Conservation (phyloP, 1,284 basidiomycete species). For the Laetiporus sulphureus region DNA sequence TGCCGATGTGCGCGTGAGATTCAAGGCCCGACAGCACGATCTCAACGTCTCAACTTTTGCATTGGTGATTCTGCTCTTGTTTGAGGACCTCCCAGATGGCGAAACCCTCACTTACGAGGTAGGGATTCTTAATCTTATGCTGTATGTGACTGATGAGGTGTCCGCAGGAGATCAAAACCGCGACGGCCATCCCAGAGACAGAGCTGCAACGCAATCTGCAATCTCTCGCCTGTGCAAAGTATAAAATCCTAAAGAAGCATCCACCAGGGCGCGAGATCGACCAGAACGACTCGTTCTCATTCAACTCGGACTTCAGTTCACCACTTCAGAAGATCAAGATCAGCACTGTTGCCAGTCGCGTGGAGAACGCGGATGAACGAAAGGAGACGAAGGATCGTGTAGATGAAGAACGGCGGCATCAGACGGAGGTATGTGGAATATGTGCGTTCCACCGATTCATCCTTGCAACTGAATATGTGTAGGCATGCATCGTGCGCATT, state of each 20-base stretch:
- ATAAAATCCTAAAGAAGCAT: slow-evolving; percentile 87
- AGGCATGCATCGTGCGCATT: slow-evolving; percentile 96
- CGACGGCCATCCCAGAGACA: slow-evolving; percentile 67
- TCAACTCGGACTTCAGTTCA: slow-evolving; percentile 80
- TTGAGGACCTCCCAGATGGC: slow-evolving; percentile 66
- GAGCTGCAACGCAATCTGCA: slow-evolving; percentile 92
- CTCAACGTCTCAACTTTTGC: slow-evolving; percentile 92
- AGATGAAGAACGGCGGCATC: slow-evolving; percentile 88
- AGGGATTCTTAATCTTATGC: slow-evolving; percentile 11
- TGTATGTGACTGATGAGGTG: not conserved
- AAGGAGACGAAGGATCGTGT: slow-evolving; percentile 89
- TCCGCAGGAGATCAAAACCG: slow-evolving; percentile 57
- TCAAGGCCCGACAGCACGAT: slow-evolving; percentile 81
- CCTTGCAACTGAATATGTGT: not conserved
- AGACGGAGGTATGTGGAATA: slow-evolving; percentile 69
- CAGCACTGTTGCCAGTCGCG: slow-evolving; percentile 78
- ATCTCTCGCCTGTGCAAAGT: slow-evolving; percentile 96
- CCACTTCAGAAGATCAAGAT: slow-evolving; percentile 93
- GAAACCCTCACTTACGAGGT: slow-evolving; percentile 74
- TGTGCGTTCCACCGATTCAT: not conserved
- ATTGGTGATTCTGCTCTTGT: slow-evolving; percentile 83
- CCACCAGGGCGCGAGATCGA: slow-evolving; percentile 84
- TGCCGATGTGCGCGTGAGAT: slow-evolving; percentile 83
- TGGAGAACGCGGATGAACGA: slow-evolving; percentile 84
- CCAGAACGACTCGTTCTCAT: slow-evolving; percentile 77